Conservation (phyloP, 2,329 filamentous ascomycete species). For the Ophiostoma sp. region DNA sequence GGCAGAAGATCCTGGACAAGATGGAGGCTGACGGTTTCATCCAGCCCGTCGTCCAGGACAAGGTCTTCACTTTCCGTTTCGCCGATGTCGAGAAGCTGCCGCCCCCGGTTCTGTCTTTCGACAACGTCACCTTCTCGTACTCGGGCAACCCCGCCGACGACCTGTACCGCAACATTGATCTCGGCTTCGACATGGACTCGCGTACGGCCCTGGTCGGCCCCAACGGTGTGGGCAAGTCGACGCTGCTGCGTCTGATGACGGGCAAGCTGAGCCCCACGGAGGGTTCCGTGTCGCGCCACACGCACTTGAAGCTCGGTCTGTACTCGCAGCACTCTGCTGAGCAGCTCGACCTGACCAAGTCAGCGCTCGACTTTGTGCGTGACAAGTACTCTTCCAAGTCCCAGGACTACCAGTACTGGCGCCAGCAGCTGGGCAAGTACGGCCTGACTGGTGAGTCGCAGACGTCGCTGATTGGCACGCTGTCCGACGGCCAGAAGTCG, state of each 20-base stretch:
- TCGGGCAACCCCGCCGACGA: conserved; percentile 84
- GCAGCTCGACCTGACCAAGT: conserved; percentile 97
- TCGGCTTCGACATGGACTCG: conserved; percentile 99
- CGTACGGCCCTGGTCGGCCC: conserved; percentile 93
- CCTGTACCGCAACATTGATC: conserved; percentile 91
- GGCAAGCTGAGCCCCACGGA: conserved; percentile 82
- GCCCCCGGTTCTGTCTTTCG: conserved; percentile 90
- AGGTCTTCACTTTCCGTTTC: conserved; percentile 95
- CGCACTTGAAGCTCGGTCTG: conserved; percentile 94
- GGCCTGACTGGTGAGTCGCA: conserved; percentile 89
- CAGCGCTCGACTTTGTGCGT: conserved; percentile 91
- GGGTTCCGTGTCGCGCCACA: conserved; percentile 83
- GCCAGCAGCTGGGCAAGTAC: conserved; percentile 92
- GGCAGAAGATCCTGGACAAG: conserved; percentile 99
- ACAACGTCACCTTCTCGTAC: conserved; percentile 97
- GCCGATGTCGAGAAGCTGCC: conserved; percentile 99
- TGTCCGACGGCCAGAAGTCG: conserved; percentile 96
- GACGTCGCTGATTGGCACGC: conserved; percentile 94
- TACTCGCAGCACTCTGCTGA: conserved; percentile 99
- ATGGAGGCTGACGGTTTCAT: conserved; percentile 99
- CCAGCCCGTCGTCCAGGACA: conserved; percentile 77
- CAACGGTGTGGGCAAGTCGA: conserved; percentile 99
- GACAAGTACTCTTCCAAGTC: conserved; percentile 86
- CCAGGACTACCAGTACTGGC: conserved; percentile 99
- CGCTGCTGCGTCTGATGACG: conserved; percentile 91